phyloP scores from a whole-genome alignment of 805 yeast species.

The Pichia gijzeniarum region DNA sequence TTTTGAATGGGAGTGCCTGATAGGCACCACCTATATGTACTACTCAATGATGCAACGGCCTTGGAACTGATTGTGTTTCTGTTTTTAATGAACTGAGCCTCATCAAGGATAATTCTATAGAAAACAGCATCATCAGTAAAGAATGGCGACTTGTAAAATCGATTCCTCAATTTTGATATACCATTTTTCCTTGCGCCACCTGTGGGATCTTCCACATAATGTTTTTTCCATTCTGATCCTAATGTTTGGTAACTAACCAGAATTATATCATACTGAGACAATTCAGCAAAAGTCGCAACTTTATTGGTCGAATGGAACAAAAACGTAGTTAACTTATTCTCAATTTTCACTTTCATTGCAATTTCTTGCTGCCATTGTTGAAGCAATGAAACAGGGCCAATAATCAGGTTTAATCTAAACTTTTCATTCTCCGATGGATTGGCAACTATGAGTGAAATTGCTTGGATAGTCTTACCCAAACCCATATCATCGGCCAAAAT shows the following conservation, averaged over 20 bases:
- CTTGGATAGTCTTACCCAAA: constrained; percentile 68
- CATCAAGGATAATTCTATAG: constrained; percentile 46
- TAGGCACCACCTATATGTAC: constrained; percentile 41
- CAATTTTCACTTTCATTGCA: constrained; percentile 49
- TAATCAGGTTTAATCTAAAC: constrained; percentile 56
- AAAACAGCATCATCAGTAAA: constrained; percentile 46
- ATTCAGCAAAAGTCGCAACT: constrained; percentile 37
- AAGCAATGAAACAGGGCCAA: constrained; percentile 88
- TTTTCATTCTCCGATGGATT: constrained; percentile 29
- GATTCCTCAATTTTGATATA: constrained; percentile 35
- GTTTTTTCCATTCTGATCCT: constrained; percentile 69
- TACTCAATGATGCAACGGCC: constrained; percentile 36
- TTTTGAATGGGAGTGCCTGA: constrained; percentile 60
- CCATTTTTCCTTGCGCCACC: constrained; percentile 23
- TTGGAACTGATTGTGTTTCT: constrained; percentile 42
- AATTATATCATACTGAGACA: constrained; percentile 61
- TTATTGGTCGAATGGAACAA: constrained; percentile 52
- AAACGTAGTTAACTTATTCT: constrained; percentile 39
- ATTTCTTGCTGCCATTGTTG: constrained; percentile 84
- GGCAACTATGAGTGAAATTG: constrained; percentile 52
- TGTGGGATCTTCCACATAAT: constrained; percentile 37
- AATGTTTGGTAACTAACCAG: constrained; percentile 77
- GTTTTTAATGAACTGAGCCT: constrained; percentile 51
- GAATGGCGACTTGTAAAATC: constrained; percentile 57
- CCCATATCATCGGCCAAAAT: constrained; percentile 84